These are phyloP conservation scores for Delitschia confertaspora DNA, from an alignment of 495 filamentous ascomycete genomes.

Conservation along the genomic window DNA sequence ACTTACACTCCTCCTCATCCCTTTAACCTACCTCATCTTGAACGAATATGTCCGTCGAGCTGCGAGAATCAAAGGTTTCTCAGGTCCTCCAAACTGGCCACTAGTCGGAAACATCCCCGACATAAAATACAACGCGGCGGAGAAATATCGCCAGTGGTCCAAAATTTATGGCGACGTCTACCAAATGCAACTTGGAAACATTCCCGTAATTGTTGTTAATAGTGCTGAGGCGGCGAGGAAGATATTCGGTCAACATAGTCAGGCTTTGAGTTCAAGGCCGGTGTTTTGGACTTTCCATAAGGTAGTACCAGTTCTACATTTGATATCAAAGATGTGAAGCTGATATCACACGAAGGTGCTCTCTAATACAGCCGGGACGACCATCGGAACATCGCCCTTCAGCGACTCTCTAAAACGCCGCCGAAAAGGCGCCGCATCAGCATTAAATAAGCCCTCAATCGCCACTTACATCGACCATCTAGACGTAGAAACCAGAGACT, in stretches of 20 bases:
- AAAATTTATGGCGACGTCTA: conserved; percentile 51
- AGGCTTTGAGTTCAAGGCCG: conserved; percentile 50
- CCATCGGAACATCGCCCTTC: conserved; percentile 57
- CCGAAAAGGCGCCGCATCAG: conserved; percentile 55
- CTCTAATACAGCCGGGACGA: conserved; percentile 54
- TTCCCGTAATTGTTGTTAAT: conserved; percentile 53
- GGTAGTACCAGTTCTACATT: conserved; percentile 30
- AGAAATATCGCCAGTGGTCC: conserved; percentile 53
- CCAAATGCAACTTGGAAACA: conserved; percentile 57
- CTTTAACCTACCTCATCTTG: conserved; percentile 11
- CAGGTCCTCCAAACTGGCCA: conserved; percentile 48
- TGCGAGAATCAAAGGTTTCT: conserved; percentile 30
- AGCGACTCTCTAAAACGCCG: conserved; percentile 54
- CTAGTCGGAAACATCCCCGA: conserved; percentile 56
- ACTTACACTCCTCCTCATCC: conserved; percentile 9
- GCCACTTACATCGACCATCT: conserved; percentile 53
- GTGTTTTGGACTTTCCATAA: conserved; percentile 60
- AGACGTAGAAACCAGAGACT: conserved; percentile 51
- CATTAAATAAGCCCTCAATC: conserved; percentile 53
- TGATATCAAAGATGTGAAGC: neutral
- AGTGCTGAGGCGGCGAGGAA: conserved; percentile 47
- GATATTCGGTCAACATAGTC: conserved; percentile 48
- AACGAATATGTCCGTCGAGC: conserved; percentile 16
- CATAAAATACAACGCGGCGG: conserved; percentile 50
- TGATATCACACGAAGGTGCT: conserved; percentile 42